These are phyloP conservation scores for Paspalum vaginatum DNA, from an alignment of 176 grass and related monocot genomes.

Conservation along the genomic window DNA sequence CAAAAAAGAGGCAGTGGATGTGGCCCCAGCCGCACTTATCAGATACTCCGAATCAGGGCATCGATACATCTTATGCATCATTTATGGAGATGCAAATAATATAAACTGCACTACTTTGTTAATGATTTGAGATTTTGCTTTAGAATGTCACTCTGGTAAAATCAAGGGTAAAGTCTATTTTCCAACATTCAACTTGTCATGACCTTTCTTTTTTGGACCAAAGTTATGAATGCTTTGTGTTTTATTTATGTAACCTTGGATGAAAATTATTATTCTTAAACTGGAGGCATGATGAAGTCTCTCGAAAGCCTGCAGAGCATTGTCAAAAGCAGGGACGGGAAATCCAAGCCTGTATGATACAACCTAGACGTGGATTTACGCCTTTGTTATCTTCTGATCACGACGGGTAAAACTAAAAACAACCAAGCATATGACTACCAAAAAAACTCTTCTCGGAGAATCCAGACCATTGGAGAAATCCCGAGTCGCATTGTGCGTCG, in stretches of 20 bases:
- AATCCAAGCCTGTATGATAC: not conserved
- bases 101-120: too few species aligned
- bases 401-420: slow-evolving; percentile 10
- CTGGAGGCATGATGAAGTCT: not conserved
- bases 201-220: not conserved
- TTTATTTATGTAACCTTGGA: not conserved
- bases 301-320: not conserved
- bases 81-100: too few species aligned
- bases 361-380: slow-evolving; percentile 5
- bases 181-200: too few species aligned
- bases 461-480: not conserved
- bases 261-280: not conserved
- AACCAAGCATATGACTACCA: not conserved
- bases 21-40: too few species aligned
- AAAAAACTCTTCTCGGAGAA: not conserved
- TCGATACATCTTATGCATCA: too few species aligned
- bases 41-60: too few species aligned
- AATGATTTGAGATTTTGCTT: too few species aligned
- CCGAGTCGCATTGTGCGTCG: not conserved
- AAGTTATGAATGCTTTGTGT: not conserved
- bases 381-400: not conserved
- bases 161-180: too few species aligned
- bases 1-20: too few species aligned
- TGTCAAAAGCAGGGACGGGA: not conserved
- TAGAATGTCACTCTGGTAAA: too few species aligned